Base-by-base conservation (phyloP, 139 green algal genomes). In the Chlorella sp. region DNA sequence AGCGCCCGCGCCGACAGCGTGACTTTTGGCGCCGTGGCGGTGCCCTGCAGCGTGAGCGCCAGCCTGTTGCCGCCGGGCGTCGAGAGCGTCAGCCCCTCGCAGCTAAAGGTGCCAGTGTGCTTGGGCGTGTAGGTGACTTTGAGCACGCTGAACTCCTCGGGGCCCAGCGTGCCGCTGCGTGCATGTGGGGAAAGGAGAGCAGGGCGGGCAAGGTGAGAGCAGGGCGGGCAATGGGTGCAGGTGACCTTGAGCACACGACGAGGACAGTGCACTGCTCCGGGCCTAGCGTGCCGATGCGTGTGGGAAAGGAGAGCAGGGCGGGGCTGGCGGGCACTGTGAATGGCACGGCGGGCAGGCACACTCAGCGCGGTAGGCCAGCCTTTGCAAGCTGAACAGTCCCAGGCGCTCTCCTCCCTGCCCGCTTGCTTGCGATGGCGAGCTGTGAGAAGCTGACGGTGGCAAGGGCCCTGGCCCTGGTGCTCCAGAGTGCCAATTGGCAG, bases 51-150 rank as follows among this genome's bases (percentile, higher is more conserved):
- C 32, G 36, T 80, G 5, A 93, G 63, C 0, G 59, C 22, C 1
- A 87, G 63, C 50, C 55, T 55, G 79, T 89, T 91, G 69, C 85
- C 88, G 27, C 88, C 83, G 2, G 77, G 3, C 0, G 88, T 91
- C 33, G 62, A 66, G 10, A 92, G 35, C 14, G 49, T 36, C 67
- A 86, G 92, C 49, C 32, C 81, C 60, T 92, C 77, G 66, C 71
- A 84, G 6, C 79, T 84, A 72, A 89, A 89, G 3, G 80, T 85
- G 50, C 83, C 85, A 3, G 79, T 80, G 55, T 72, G 70, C 6
- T 36, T 62, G 1, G 88, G 87, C 0, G 85, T 83, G 80, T 86
- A 93, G 5, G 32, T 67, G 3, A 91, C 60, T 3, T 42, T 60
- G 35, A 93, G 70, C 35, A 80, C 27, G 34, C 62, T 76, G 76